Evolutionary conservation across 2,329 filamentous ascomycete species (phyloP), one percentile per base, ranked within the genome.

Genomic region (Fusarium sp.): DNA sequence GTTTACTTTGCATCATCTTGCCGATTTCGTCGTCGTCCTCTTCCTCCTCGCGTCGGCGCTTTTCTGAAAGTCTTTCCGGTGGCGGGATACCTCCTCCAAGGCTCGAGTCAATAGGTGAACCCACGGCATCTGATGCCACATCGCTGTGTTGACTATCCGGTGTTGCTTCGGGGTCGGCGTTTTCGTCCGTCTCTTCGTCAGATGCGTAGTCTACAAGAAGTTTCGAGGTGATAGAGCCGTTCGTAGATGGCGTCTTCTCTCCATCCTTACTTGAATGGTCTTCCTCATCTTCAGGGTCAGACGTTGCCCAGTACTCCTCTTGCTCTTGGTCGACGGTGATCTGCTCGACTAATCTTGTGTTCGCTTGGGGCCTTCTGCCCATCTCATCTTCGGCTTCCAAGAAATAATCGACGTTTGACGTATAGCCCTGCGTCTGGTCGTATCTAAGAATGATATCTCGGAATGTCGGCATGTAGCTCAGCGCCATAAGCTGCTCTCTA

Each of bases 241-340:
- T 94, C 9, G 84, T 79, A 13, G 84, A 70, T 5, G 79, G 70
- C 11, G 73, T 71, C 59, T 76, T 81, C 56, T 75, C 77, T 43
- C 74, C 77, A 20, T 74, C 69, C 66, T 81, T 77, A 72, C 79
- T 71, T 54, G 72, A 71, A 58, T 81, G 73, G 67, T 84, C 82
- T 66, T 90, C 84, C 15, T 93, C 93, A 9, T 97, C 94, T 63
- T 94, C 92, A 46, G 96, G 93, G 72, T 98, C 94, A 2, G 92
- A 93, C 0, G 88, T 89, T 74, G 97, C 95, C 86, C 97, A 98
- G 79, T 98, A 99, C 42, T 95, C 93, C 74, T 98, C 95, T 78
- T 98, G 93, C 13, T 91, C 89, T 8, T 91, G 86, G 76, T 98
- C 95, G 76, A 94, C 87, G 2, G 79, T 68, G 12, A 88, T 79